These are phyloP conservation scores for Xylariaceae sp. DNA, from an alignment of 2,329 filamentous ascomycete species.

Conservation along the genomic window DNA sequence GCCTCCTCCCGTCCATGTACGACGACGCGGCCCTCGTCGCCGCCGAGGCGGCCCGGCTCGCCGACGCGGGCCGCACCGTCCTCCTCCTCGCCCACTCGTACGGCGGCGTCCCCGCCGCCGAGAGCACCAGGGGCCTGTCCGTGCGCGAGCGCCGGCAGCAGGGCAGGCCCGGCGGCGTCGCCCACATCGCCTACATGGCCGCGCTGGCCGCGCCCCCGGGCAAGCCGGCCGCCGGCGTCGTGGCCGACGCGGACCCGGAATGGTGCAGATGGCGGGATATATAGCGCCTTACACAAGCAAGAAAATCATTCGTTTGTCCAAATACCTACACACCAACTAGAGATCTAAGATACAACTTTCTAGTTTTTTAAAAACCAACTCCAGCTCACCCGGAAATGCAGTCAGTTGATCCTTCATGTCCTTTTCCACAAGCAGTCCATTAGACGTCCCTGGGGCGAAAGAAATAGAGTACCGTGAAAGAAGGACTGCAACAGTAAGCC, in stretches of 20 bases:
- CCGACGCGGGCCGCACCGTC: conserved; percentile 17
- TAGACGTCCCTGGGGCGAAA: too few species aligned
- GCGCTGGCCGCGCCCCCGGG: conserved; percentile 18
- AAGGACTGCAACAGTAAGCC: neutral
- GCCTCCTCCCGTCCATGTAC: conserved; percentile 17
- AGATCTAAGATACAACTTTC: too few species aligned
- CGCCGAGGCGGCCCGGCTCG: conserved; percentile 23
- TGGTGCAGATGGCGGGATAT: too few species aligned
- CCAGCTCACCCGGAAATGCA: too few species aligned
- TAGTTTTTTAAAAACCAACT: too few species aligned
- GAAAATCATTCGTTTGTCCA: too few species aligned
- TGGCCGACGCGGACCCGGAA: too few species aligned
- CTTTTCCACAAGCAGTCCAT: too few species aligned
- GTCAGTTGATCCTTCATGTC: too few species aligned
- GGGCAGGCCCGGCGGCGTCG: conserved; percentile 28
- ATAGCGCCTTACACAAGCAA: too few species aligned
- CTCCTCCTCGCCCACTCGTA: conserved; percentile 14
- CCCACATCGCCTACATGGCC: conserved; percentile 22
- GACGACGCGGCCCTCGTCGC: conserved; percentile 25
- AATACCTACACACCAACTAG: too few species aligned
- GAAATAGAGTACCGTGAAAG: too few species aligned
- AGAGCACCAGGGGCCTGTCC: conserved; percentile 24
- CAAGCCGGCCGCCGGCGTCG: conserved; percentile 7
- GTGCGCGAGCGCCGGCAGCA: conserved; percentile 21
- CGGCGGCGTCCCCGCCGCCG: conserved; percentile 12